Evolutionary conservation across 768 basidiomycete genomes (phyloP).

Genomic region (Russula brevipes): DNA sequence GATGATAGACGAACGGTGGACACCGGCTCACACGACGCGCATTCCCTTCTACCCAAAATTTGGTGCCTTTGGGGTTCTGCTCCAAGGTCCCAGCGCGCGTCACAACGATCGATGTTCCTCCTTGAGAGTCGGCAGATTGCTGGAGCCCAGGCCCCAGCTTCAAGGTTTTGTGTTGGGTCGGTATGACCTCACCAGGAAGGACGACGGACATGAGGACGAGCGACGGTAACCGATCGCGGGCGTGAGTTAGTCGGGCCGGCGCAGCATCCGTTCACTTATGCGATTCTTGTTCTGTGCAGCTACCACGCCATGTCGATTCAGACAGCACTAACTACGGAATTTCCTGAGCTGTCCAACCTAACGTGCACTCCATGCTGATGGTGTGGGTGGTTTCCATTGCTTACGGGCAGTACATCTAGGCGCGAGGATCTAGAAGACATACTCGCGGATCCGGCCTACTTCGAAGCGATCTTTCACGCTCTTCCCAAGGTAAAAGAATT

Average conservation of each 20-base stretch:
- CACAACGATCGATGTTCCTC: constrained; percentile 39
- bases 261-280: background rate
- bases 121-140: constrained; percentile 40
- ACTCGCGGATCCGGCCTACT: constrained; percentile 73
- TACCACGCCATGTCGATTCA: constrained; percentile 20
- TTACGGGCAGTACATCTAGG: constrained; percentile 37
- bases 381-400: background rate
- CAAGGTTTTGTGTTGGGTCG: constrained; percentile 69
- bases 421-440: constrained; percentile 90
- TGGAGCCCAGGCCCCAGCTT: constrained; percentile 83
- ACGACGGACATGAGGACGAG: constrained; percentile 48
- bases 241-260: background rate
- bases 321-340: constrained; percentile 43
- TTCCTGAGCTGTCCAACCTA: constrained; percentile 66
- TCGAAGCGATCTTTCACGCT: constrained; percentile 83
- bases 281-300: background rate
- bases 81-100: constrained; percentile 68
- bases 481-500: constrained; percentile 67
- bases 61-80: constrained; percentile 65
- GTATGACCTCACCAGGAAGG: constrained; percentile 77
- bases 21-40: constrained; percentile 68
- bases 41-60: constrained; percentile 88
- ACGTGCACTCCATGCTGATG: constrained; percentile 42
- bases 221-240: background rate
- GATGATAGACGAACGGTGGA: background rate